phyloP scores from a whole-genome alignment of 768 basidiomycete species.

The Kwoniella sp. region DNA sequence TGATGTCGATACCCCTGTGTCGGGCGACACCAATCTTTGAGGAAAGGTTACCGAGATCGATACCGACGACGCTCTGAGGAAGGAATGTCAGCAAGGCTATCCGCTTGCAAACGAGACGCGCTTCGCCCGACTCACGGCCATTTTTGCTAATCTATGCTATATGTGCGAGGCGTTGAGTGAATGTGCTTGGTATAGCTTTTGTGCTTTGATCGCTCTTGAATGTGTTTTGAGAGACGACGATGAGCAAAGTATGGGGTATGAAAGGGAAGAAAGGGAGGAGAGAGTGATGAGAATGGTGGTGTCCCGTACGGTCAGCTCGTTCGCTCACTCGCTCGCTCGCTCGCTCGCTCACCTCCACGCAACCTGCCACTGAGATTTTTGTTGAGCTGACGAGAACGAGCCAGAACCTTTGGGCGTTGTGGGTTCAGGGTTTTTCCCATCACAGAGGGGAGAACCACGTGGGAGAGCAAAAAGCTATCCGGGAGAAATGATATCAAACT shows the following conservation, averaged over 20 bases:
- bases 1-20: slow-evolving; percentile 96
- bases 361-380: too few relatives aligned
- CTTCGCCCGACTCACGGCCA: slow-evolving; percentile 10
- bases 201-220: background rate
- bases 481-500: too few relatives aligned
- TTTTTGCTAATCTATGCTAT: slow-evolving; percentile 12
- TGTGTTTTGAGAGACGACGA: background rate
- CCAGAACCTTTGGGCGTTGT: too few relatives aligned
- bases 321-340: too few relatives aligned
- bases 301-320: too few relatives aligned
- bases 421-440: too few relatives aligned
- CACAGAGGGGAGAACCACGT: background rate
- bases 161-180: background rate
- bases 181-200: background rate
- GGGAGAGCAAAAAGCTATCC: too few relatives aligned
- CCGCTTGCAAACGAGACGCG: background rate
- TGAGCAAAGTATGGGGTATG: background rate
- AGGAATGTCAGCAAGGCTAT: too few relatives aligned
- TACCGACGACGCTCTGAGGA: slow-evolving; percentile 67
- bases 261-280: too few relatives aligned
- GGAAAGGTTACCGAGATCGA: slow-evolving; percentile 85
- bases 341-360: too few relatives aligned
- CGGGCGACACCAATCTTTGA: slow-evolving; percentile 95
- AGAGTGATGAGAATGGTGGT: too few relatives aligned
- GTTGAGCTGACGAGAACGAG: too few relatives aligned